Base-by-base conservation (phyloP, 2,329 filamentous ascomycete genomes). In the Dothidotthia symphoricarpi region DNA sequence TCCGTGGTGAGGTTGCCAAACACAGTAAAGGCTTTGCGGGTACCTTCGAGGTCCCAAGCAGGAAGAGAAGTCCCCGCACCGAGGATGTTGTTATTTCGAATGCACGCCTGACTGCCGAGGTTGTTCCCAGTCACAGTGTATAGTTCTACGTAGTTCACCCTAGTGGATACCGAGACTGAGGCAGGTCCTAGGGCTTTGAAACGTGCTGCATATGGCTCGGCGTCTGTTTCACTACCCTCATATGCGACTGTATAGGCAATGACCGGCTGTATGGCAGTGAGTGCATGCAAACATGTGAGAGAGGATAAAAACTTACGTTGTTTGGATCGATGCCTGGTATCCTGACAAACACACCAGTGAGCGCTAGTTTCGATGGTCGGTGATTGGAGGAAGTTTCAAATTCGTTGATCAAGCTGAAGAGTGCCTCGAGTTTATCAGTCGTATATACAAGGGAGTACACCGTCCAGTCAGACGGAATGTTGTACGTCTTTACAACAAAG, bases 351-450 rank as follows among this genome's bases (percentile, higher is more conserved):
- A 46, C 33, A n/a, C 44, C 49, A 13, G 34, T 46, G 10, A 49
- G 24, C 11, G 38, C 41, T 3, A 58, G 12, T 31, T 51, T 46
- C 0, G 34, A 3, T 1, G 51, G 30, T 15, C 43, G 41, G 6
- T 32, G 29, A 1, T 4, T 15, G 15, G 28, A 13, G 10, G 32
- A 12, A 12, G 36, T 19, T 27, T 51, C 46, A 8, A 49, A 25
- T 10, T 41, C 31, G 33, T 69, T 49, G 16, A 69, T 54, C 1
- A 63, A 49, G 14, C 57, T 49, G 5, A 64, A 55, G 11, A 70
- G 46, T 6, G 55, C 25, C 33, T 64, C 59, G 7, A 70, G 2
- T 14, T 61, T 53, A 9, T 58, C 50, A 1, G 37, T 15, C 0
- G 39, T 14, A 27, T 44, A 63, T 8, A 48, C 28, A 12, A 61